phyloP scores from a whole-genome alignment of 1,284 basidiomycete genomes.

The Apiotrichum mycotoxinovorans region DNA sequence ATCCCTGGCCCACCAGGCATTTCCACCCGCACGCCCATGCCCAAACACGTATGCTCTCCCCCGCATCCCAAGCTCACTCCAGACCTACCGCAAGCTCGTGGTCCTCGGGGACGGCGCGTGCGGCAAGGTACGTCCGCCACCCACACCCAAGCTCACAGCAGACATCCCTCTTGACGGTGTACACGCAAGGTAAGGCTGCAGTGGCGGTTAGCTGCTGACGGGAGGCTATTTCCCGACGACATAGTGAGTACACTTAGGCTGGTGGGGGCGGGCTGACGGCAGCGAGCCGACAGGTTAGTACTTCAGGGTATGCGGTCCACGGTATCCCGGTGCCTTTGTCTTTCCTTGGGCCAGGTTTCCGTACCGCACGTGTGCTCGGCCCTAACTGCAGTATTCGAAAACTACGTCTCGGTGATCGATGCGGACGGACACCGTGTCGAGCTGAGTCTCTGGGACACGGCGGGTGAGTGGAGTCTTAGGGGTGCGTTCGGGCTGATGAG shows the following conservation, averaged over 20 bases:
- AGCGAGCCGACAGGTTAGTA: slow-evolving; percentile 73
- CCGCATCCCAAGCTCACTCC: background rate
- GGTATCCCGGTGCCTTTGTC: too few species aligned
- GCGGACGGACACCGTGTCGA: slow-evolving; percentile 82
- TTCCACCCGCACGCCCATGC: background rate
- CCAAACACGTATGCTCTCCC: background rate
- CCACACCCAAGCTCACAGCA: slow-evolving; percentile 52
- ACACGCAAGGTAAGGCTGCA: slow-evolving; percentile 41
- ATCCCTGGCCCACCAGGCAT: too few species aligned
- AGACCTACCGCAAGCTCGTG: slow-evolving; percentile 58
- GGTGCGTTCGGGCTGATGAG: background rate
- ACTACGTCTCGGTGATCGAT: slow-evolving; percentile 80
- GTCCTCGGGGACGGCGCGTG: slow-evolving; percentile 91
- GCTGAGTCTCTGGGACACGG: slow-evolving; percentile 93
- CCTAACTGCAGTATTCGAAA: slow-evolving; percentile 64
- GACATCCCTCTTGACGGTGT: slow-evolving; percentile 60
- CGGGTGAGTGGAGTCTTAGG: slow-evolving; percentile 58
- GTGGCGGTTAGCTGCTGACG: background rate
- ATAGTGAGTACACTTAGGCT: slow-evolving; percentile 26
- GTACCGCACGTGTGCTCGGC: background rate
- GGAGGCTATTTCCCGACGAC: slow-evolving; percentile 45
- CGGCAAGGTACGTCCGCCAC: slow-evolving; percentile 55
- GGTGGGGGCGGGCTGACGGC: background rate
- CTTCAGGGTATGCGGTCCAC: too few species aligned
- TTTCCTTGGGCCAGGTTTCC: too few species aligned